Percentiles rank a stretch among this genome's conserved stretches.
These are phyloP conservation scores for Boletus rubropictus DNA, from an alignment of 768 basidiomycete species.

Conservation along the genomic window DNA sequence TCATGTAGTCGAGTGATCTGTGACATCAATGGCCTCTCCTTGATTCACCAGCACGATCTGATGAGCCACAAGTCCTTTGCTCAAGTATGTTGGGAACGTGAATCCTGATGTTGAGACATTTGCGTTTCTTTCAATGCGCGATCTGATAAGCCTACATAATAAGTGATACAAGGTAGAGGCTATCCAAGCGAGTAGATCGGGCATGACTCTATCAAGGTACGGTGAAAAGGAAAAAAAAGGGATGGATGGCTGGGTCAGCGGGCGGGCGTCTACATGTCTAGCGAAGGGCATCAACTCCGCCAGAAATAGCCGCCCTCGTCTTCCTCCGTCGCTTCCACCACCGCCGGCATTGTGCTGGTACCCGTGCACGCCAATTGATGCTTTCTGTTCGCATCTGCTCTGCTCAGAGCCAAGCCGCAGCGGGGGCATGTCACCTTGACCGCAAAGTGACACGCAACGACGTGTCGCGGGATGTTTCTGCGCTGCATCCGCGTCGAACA, in stretches of 20 bases:
- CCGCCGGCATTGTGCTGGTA: neutral
- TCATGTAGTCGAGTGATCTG: neutral
- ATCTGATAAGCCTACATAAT: neutral
- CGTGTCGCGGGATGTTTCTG: conserved; percentile 24
- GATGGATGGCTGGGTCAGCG: neutral
- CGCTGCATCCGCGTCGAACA: conserved; percentile 19
- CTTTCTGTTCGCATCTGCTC: conserved; percentile 24
- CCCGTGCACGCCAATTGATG: conserved; percentile 14
- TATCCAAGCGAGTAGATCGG: neutral
- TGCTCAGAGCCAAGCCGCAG: conserved; percentile 17
- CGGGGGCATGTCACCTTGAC: conserved; percentile 15
- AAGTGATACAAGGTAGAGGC: neutral
- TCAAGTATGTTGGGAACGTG: neutral
- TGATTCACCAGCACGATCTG: too few species aligned
- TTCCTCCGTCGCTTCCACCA: neutral
- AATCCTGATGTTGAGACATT: too few species aligned
- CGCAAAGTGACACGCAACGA: conserved; percentile 21
- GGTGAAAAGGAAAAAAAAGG: neutral
- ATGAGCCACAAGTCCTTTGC: too few species aligned
- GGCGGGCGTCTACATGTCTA: neutral
- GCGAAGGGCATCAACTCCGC: conserved; percentile 13
- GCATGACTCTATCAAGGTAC: neutral
- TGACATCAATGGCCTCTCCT: too few species aligned
- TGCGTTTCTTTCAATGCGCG: too few species aligned
- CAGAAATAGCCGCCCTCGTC: conserved; percentile 1